Evolutionary conservation across 2,329 filamentous ascomycete species (phyloP), one percentile per base, ranked within the genome.

Genomic region (Mycosphaerelloides madeirae): DNA sequence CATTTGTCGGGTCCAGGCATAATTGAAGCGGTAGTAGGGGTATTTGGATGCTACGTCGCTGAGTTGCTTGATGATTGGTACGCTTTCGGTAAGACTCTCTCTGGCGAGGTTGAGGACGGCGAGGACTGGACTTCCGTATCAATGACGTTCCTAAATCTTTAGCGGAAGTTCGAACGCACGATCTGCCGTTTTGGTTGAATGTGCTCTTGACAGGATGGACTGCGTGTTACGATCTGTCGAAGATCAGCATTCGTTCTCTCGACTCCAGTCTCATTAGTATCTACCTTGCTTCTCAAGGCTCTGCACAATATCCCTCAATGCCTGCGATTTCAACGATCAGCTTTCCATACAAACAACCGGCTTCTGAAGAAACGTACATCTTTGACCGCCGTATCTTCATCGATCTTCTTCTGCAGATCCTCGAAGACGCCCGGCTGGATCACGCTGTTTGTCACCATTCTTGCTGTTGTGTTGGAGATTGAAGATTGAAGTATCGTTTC

Each of bases 1-100:
- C 43, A 96, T 72, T 60, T 86, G 81, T 46, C 87, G 80, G 20
- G 81, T 79, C 93, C 93, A 98, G 65, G 88, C 80, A 44, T 76
- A 73, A 68, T 96, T 96, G 73, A 94, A 96, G 78, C 95, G 96
- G 81, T 97, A 98, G 75, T 97, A 98, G 0, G 93, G 91, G 60
- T 94, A 84, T 64, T 86, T 78, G 19, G 88, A 90, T 2, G 90
- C 88, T 43, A 87, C 78, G 43, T 76, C 69, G 49, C 80, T 78
- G 34, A 98, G 79, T 55, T 83, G 80, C 45, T 73, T 70, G 35
- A 96, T 77, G 34, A 83, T 84, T 37, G 80, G 73, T 44, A 86
- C 77, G 65, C 95, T 81, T 29, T 85, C 78, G 52, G 78, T 72
- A 63, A 97, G 85, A 45, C 79, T 78, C 49, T 72, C 69, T 48